Conservation (phyloP, 176 grass and related monocot species). For the Poa annua region DNA sequence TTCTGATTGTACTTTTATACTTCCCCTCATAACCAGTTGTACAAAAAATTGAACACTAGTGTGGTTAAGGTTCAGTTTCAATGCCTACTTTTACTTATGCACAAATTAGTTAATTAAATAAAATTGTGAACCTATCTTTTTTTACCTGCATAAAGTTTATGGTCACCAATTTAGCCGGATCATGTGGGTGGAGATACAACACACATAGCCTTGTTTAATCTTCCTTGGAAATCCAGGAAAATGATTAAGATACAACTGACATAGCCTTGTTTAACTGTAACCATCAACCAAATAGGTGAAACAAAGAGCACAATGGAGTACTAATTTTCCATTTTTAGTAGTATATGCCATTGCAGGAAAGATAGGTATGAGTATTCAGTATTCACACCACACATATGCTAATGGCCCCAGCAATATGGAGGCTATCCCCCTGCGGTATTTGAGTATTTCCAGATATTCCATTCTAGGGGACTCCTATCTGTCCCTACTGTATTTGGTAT, state of each 20-base stretch:
- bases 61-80: neutral
- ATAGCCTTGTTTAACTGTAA: neutral
- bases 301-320: neutral
- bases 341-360: neutral
- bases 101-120: neutral
- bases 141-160: too few species aligned
- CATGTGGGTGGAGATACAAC: neutral
- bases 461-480: neutral
- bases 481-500: slow-evolving; percentile 12
- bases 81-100: slow-evolving; percentile 9
- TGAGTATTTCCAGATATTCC: neutral
- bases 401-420: neutral
- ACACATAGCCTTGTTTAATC: neutral
- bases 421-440: neutral
- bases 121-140: too few species aligned
- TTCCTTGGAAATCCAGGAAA: neutral
- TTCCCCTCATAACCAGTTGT: neutral
- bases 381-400: neutral
- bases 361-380: neutral
- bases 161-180: neutral
- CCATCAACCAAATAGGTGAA: neutral
- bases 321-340: neutral
- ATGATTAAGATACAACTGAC: too few species aligned
- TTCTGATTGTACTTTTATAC: neutral
- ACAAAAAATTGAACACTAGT: too few species aligned